Evolutionary conservation across 2,329 filamentous ascomycete genomes (phyloP).

Genomic region (Myriangium duriaei): DNA sequence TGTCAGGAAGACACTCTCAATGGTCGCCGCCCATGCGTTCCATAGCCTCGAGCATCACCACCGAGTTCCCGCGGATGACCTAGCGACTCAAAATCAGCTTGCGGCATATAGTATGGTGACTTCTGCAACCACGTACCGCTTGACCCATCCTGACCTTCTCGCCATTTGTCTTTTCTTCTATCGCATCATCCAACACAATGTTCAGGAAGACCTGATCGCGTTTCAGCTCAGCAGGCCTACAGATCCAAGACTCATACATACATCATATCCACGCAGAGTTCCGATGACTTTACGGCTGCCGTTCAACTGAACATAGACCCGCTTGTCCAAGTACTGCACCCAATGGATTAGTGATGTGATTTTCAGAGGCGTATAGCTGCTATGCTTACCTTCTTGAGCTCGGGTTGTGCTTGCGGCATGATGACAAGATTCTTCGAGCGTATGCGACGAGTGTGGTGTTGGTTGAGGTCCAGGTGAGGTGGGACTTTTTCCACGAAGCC

Average conservation of each 20-base stretch:
- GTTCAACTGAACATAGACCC: slow-evolving; percentile 94
- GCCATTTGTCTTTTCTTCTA: slow-evolving; percentile 84
- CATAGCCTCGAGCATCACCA: slow-evolving; percentile 78
- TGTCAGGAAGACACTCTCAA: too few relatives aligned
- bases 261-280: slow-evolving; percentile 89
- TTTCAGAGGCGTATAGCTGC: too few relatives aligned
- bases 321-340: slow-evolving; percentile 96
- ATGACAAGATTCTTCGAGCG: too few relatives aligned
- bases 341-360: slow-evolving; percentile 2
- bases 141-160: slow-evolving; percentile 87
- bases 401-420: slow-evolving; percentile 98
- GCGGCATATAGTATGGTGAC: slow-evolving; percentile 23
- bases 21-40: slow-evolving; percentile 25
- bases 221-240: too few relatives aligned
- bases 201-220: slow-evolving; percentile 84
- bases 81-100: slow-evolving; percentile 24
- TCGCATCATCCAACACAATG: slow-evolving; percentile 91
- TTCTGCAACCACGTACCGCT: too few relatives aligned
- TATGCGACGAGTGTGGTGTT: background rate
- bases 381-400: slow-evolving; percentile 94
- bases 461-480: background rate
- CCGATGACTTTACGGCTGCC: slow-evolving; percentile 96
- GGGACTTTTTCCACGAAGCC: slow-evolving; percentile 7
- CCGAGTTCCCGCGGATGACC: slow-evolving; percentile 95
- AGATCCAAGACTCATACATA: too few relatives aligned